These are phyloP conservation scores for Phytophthora europaea DNA, from an alignment of 352 stramenopile species.

Conservation along the genomic window DNA sequence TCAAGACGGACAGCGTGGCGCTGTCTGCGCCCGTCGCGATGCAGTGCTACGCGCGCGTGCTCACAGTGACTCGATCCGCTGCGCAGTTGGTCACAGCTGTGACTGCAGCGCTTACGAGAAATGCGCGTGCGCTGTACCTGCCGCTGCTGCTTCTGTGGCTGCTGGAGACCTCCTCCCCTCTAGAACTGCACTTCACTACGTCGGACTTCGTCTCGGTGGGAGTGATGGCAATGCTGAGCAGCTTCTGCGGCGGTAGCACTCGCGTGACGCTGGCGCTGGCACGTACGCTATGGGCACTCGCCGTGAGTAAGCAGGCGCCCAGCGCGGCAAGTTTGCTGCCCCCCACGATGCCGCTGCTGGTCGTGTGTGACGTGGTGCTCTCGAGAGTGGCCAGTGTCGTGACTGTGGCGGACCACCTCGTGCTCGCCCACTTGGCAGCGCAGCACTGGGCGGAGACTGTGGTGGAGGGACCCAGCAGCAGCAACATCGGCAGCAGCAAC, in stretches of 20 bases:
- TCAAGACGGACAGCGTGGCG: constrained; percentile 47
- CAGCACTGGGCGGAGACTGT: constrained; percentile 60
- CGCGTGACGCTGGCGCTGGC: constrained; percentile 34
- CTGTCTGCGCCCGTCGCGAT: constrained; percentile 46
- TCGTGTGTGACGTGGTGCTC: constrained; percentile 54
- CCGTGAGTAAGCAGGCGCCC: constrained; percentile 13
- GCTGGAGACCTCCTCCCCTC: constrained; percentile 36
- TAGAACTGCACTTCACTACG: constrained; percentile 20
- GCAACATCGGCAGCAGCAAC: not conserved
- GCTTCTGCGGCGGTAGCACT: constrained; percentile 38
- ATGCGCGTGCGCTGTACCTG: constrained; percentile 54
- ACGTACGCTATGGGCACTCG: constrained; percentile 36
- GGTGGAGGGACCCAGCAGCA: constrained; percentile 7
- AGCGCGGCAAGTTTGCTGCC: constrained; percentile 22
- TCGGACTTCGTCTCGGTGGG: constrained; percentile 30
- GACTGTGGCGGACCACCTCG: constrained; percentile 48
- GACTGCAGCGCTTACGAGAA: constrained; percentile 43
- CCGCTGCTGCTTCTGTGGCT: constrained; percentile 54
- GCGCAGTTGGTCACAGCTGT: constrained; percentile 42
- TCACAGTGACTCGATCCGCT: constrained; percentile 57
- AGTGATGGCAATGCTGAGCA: constrained; percentile 47
- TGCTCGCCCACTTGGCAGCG: constrained; percentile 53
- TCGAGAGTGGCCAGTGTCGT: constrained; percentile 43
- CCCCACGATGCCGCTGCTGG: constrained; percentile 49
- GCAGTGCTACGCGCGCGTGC: constrained; percentile 46